Evolutionary conservation across 2,329 filamentous ascomycete genomes (phyloP), one percentile per base, ranked within the genome.

Genomic region (Alternaria brassicicola): DNA sequence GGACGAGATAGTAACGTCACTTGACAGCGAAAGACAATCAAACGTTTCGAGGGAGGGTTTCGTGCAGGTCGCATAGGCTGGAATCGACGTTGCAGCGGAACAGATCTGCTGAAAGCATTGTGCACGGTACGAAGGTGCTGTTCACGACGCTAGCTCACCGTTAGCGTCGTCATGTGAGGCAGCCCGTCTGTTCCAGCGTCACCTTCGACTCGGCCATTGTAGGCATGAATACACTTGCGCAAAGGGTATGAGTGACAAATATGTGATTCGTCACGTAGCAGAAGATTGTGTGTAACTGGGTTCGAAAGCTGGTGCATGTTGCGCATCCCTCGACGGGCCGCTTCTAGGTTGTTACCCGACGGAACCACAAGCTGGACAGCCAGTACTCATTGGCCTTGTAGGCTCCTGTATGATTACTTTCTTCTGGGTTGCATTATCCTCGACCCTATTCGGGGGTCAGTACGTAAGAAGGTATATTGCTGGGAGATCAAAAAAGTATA

Each of bases 271-370:
- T 47, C 46, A 38, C 23, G 36, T 55, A 48, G 42, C 15, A 42
- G 55, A 33, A 21, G 23, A 41, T 4, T 25, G 13, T 45, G 48
- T 51, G 48, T 53, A 30, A 59, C 62, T 62, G 58, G 63, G 10
- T 42, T 52, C 42, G 36, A 55, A n/a, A n/a, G 38, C 31, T 46
- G 28, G 47, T 56, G 17, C 33, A 48, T 59, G 52, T 52, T 56
- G 59, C 48, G 9, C 41, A 30, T 48, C 25, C 26, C 41, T 36
- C 47, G 35, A 55, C 61, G 51, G 55, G 47, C 59, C 55, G 48
- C 36, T 46, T 19, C 35, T 9, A 38, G 17, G 35, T 12, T 61
- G 51, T 50, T 45, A 41, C 36, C 31, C n/a, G 26, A 21, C 36
- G 31, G 52, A 49, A 57, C 46, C 49, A 60, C 57, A 52, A 15